Evolutionary conservation across 2,329 filamentous ascomycete species (phyloP).

Genomic region (Arthrocladium fulminans): DNA sequence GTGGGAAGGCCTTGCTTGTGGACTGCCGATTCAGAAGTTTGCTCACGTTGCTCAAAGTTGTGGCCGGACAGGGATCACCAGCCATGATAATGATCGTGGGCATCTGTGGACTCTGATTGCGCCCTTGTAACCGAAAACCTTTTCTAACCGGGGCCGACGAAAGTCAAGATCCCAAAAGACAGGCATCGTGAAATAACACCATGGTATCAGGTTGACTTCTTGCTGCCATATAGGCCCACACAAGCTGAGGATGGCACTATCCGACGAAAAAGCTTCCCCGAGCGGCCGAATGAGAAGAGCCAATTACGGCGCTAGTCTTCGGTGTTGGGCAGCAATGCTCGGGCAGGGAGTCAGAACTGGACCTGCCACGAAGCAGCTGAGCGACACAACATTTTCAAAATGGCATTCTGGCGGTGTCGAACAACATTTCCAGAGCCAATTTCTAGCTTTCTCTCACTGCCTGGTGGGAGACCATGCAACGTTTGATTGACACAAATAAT

Average conservation of each 20-base stretch:
- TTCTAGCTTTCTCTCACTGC: neutral
- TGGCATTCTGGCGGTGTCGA: neutral
- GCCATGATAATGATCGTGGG: too few relatives aligned
- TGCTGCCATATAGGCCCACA: too few relatives aligned
- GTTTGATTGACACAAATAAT: neutral
- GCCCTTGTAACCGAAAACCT: too few relatives aligned
- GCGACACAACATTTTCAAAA: neutral
- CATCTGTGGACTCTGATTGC: too few relatives aligned
- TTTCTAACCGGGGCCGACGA: too few relatives aligned
- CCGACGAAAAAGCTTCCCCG: neutral
- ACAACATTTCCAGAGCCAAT: neutral
- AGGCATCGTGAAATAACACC: too few relatives aligned
- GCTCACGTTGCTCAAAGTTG: too few relatives aligned
- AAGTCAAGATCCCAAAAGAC: neutral
- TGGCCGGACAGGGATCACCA: too few relatives aligned
- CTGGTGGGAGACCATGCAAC: neutral
- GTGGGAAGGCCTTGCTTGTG: too few relatives aligned
- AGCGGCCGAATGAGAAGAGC: neutral
- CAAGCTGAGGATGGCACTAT: neutral
- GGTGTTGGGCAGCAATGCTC: constrained; percentile 10
- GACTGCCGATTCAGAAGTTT: too few relatives aligned
- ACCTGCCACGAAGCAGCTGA: neutral
- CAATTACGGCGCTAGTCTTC: neutral
- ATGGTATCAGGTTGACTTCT: too few relatives aligned
- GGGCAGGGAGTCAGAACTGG: neutral